A percentile compares a stretch with the other conserved stretches of the same genome.
Evolutionary conservation across 768 basidiomycete species (phyloP).

Genomic region (Aureoboletus auriporus): DNA sequence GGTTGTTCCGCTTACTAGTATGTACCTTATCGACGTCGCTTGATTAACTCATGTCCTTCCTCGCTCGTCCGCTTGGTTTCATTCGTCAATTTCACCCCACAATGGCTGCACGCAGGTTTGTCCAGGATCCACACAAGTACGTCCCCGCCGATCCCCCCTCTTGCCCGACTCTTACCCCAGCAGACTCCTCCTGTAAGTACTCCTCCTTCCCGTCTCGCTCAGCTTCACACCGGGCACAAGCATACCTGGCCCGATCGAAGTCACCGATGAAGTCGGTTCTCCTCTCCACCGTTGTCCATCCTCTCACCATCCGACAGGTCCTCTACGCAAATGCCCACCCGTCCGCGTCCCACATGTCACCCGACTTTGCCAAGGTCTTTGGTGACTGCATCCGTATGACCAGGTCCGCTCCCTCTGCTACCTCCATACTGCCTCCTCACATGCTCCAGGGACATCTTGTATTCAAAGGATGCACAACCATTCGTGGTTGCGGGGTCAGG

Average conservation of each 20-base stretch:
- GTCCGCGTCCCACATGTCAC: conserved; percentile 82
- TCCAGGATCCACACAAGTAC: conserved; percentile 47
- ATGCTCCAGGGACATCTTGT: conserved; percentile 60
- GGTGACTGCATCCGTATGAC: conserved; percentile 88
- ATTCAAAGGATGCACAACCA: conserved; percentile 76
- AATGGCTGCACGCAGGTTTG: conserved; percentile 21
- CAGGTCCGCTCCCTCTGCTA: conserved; percentile 36
- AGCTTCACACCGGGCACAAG: conserved; percentile 26
- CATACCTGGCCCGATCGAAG: conserved; percentile 63
- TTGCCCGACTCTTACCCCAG: conserved; percentile 21
- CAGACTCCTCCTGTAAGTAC: conserved; percentile 48
- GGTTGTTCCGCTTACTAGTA: neutral
- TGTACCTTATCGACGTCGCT: neutral
- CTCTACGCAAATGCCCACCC: conserved; percentile 93
- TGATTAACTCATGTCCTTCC: conserved; percentile 1
- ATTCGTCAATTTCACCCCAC: neutral
- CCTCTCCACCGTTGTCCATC: neutral
- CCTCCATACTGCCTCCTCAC: conserved; percentile 1
- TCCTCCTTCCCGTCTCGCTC: neutral
- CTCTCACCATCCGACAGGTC: conserved; percentile 43
- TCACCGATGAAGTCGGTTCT: conserved; percentile 51
- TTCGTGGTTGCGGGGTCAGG: conserved; percentile 94
- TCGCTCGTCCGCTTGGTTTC: neutral
- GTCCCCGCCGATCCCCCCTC: conserved; percentile 17
- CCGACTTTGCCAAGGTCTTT: conserved; percentile 84